Conservation (phyloP, 2,329 filamentous ascomycete species). For the Lecanosticta acicola region DNA sequence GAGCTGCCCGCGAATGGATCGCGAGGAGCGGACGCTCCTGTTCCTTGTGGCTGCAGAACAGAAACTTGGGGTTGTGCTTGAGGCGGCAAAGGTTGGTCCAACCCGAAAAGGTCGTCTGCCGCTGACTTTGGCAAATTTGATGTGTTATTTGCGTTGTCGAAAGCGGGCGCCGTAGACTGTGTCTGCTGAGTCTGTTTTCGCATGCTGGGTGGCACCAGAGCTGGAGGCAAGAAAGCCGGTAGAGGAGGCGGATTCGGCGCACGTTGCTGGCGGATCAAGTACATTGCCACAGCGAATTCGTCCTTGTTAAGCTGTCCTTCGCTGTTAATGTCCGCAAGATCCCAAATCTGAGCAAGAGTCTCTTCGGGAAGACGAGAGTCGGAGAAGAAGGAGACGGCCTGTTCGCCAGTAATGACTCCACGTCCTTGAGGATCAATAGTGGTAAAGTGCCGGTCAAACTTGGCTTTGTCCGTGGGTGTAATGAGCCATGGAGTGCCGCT, state of each 20-base stretch:
- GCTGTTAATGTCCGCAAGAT: constrained; percentile 88
- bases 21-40: constrained; percentile 61
- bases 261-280: constrained; percentile 85
- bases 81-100: constrained; percentile 64
- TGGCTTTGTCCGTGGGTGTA: constrained; percentile 72
- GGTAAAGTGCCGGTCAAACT: constrained; percentile 81
- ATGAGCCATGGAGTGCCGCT: constrained; percentile 74
- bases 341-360: constrained; percentile 89
- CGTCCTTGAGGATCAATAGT: constrained; percentile 74
- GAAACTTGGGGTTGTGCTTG: constrained; percentile 39
- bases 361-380: constrained; percentile 88
- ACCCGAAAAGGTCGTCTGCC: constrained; percentile 86
- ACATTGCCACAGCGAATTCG: constrained; percentile 97
- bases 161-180: constrained; percentile 49
- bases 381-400: constrained; percentile 89
- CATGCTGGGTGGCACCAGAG: constrained; percentile 80
- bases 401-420: constrained; percentile 86
- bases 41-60: constrained; percentile 61
- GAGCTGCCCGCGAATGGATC: constrained; percentile 58
- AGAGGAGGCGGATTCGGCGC: constrained; percentile 63
- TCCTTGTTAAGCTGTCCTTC: constrained; percentile 79
- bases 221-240: constrained; percentile 71
- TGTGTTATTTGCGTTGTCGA: constrained; percentile 42
- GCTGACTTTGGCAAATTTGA: constrained; percentile 64
- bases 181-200: constrained; percentile 56